Percentiles rank a stretch among this genome's conserved stretches.
phyloP scores from a whole-genome alignment of 495 filamentous ascomycete genomes.

The Wilcoxina mikolae region DNA sequence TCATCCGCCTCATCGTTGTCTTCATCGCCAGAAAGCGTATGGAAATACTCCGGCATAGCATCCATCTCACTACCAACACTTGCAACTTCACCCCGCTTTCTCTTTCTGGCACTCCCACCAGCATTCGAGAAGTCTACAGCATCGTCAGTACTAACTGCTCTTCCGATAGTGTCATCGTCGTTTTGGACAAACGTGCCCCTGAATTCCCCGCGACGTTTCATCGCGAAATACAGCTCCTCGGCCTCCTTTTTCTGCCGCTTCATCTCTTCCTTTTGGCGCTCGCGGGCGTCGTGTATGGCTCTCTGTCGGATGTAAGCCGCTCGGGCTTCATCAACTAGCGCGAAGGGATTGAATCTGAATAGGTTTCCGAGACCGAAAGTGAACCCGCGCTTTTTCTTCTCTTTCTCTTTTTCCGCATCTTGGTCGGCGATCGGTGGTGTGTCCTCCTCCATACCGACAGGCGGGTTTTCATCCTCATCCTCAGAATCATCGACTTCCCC shows the following conservation, averaged over 20 bases:
- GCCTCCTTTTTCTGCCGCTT: constrained; percentile 22
- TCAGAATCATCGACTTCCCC: constrained; percentile 9
- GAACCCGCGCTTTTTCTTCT: constrained; percentile 1
- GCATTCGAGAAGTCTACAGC: not conserved
- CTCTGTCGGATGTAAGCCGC: constrained; percentile 24
- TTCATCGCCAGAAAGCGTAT: not conserved
- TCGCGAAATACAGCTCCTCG: constrained; percentile 2
- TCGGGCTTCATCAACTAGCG: constrained; percentile 20
- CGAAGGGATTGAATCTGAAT: constrained; percentile 22
- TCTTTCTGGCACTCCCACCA: not conserved
- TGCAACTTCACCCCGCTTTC: not conserved
- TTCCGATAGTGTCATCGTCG: not conserved
- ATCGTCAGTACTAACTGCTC: not conserved
- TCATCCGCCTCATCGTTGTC: not conserved
- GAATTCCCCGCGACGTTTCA: constrained; percentile 7
- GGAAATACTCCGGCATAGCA: not conserved
- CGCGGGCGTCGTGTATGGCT: constrained; percentile 15
- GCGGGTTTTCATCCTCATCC: constrained; percentile 8
- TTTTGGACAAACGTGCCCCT: not conserved
- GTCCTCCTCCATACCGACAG: not conserved
- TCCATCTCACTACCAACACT: constrained; percentile 1
- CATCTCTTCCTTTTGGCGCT: constrained; percentile 21
- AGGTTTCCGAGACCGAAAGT: constrained; percentile 14
- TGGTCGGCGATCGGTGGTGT: constrained; percentile 1
- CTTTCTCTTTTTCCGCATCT: not conserved